phyloP scores from a whole-genome alignment of 176 grass and related monocot species.

The Puya raimondii region DNA sequence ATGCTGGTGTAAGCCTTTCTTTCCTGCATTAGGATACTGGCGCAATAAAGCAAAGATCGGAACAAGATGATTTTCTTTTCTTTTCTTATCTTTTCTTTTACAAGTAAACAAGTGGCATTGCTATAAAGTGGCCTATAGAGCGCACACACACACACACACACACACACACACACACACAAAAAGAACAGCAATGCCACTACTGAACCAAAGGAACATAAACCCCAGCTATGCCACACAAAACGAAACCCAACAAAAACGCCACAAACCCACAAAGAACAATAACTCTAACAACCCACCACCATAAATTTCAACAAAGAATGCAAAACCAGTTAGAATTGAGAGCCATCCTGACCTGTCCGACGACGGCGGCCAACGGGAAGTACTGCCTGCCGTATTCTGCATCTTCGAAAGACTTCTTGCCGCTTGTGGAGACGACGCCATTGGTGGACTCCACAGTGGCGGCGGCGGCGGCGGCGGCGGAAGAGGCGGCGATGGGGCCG shows the following conservation, averaged over 20 bases:
- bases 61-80: no score
- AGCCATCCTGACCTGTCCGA: slow-evolving; percentile 57
- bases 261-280: neutral
- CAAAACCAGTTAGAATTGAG: slow-evolving; percentile 1
- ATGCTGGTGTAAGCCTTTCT: no score
- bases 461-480: slow-evolving; percentile 8
- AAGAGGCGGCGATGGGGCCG: neutral
- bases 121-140: neutral
- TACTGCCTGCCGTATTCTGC: slow-evolving; percentile 68
- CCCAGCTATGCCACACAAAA: neutral
- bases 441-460: slow-evolving; percentile 58
- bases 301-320: neutral
- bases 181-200: neutral
- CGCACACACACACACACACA: no score
- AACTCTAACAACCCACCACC: neutral
- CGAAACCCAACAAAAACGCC: neutral
- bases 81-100: neutral
- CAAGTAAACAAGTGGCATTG: neutral
- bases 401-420: neutral
- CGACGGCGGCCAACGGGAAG: slow-evolving; percentile 82
- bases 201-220: neutral
- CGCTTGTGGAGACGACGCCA: slow-evolving; percentile 35
- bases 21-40: no score
- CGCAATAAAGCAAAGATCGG: no score
- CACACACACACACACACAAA: no score